phyloP scores from a whole-genome alignment of 441 rosid genomes.

The Adansonia grandidieri region DNA sequence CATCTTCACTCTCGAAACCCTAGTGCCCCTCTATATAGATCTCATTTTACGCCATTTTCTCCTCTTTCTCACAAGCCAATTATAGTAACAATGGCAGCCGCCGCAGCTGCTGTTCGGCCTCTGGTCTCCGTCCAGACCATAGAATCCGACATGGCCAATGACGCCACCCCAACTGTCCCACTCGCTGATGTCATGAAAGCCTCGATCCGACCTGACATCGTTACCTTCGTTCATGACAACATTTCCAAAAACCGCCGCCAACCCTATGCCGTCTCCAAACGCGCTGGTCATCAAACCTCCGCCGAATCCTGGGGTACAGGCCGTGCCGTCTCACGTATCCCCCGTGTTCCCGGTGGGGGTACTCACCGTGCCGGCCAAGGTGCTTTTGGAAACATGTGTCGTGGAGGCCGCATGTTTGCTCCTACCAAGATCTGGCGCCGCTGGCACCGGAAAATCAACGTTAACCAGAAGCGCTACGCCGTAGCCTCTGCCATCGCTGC shows the following conservation, averaged over 20 bases:
- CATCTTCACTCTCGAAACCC: too few relatives aligned
- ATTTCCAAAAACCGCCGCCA: slow-evolving; percentile 83
- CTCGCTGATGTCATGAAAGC: slow-evolving; percentile 76
- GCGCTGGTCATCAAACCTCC: slow-evolving; percentile 89
- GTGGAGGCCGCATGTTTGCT: slow-evolving; percentile 98
- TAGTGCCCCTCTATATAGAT: too few relatives aligned
- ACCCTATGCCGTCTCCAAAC: slow-evolving; percentile 81
- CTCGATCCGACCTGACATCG: slow-evolving; percentile 74
- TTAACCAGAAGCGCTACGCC: slow-evolving; percentile 83
- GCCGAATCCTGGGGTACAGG: slow-evolving; percentile 99
- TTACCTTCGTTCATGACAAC: slow-evolving; percentile 62
- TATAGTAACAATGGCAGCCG: slow-evolving; percentile 39
- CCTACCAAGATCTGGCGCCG: slow-evolving; percentile 98
- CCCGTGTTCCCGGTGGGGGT: slow-evolving; percentile 98
- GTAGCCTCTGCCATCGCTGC: slow-evolving; percentile 94
- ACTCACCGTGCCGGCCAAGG: slow-evolving; percentile 99
- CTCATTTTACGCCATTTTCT: too few relatives aligned
- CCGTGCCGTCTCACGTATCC: slow-evolving; percentile 97
- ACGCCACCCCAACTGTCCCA: slow-evolving; percentile 45
- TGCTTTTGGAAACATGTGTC: slow-evolving; percentile 98
- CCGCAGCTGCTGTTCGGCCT: slow-evolving; percentile 51
- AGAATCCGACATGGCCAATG: slow-evolving; percentile 74
- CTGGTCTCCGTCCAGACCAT: slow-evolving; percentile 64
- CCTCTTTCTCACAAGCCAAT: too few relatives aligned
- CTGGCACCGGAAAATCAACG: slow-evolving; percentile 88